Percentiles rank a stretch among this genome's conserved stretches.
Evolutionary conservation across 257 asterid species (phyloP).

Genomic region (Misopates orontium): DNA sequence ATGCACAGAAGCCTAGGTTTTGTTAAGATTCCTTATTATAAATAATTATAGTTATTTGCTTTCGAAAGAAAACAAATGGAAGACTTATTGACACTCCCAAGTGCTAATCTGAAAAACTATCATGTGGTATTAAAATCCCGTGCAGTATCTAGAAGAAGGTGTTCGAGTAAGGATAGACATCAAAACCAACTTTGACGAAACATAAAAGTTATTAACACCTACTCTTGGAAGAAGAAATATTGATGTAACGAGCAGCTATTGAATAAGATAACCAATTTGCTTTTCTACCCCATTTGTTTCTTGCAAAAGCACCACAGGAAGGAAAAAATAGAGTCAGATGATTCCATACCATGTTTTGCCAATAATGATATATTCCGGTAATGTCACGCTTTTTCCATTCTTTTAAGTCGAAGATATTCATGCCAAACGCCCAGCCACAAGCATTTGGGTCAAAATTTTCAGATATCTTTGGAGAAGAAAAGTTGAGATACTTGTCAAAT

Average conservation of each 20-base stretch:
- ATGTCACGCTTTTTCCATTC: constrained; percentile 89
- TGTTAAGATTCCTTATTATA: no score
- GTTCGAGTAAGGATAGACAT: background rate
- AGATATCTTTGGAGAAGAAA: constrained; percentile 83
- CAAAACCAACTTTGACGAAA: background rate
- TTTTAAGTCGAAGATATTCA: constrained; percentile 84
- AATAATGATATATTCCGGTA: constrained; percentile 87
- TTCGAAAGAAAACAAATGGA: no score
- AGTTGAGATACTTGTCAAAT: constrained; percentile 89
- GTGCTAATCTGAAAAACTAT: no score
- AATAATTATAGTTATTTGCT: no score
- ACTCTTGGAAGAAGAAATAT: constrained; percentile 2
- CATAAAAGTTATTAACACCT: background rate
- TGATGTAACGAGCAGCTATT: background rate
- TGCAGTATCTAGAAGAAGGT: no score
- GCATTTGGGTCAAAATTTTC: constrained; percentile 80
- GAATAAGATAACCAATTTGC: background rate
- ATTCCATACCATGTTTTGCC: constrained; percentile 77
- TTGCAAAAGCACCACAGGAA: constrained; percentile 7
- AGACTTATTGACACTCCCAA: no score
- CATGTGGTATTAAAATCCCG: no score
- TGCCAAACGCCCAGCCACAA: constrained; percentile 98
- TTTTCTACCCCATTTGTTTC: background rate
- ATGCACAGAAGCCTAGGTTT: no score
- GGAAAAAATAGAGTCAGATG: constrained; percentile 20